Evolutionary conservation across 2,329 filamentous ascomycete genomes (phyloP).

Genomic region (Fusarium subglutinans): DNA sequence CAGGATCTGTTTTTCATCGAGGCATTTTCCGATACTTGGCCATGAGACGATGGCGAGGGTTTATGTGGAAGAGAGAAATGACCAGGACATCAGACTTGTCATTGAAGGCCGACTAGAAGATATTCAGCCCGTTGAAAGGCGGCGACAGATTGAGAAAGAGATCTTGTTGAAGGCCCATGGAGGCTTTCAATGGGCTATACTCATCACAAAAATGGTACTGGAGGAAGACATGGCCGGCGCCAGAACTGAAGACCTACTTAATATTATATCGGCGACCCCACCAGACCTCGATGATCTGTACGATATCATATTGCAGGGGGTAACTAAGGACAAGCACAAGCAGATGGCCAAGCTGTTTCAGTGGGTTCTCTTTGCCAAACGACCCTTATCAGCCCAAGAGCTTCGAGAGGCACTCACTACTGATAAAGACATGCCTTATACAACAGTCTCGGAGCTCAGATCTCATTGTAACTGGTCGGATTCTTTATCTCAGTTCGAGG

Average conservation of each 20-base stretch:
- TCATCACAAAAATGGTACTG: background rate
- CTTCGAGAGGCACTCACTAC: background rate
- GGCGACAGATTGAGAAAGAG: background rate
- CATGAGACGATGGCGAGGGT: background rate
- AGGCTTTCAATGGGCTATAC: background rate
- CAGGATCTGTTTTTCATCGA: background rate
- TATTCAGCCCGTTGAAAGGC: rapidly evolving
- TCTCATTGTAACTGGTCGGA: background rate
- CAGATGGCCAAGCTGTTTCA: background rate
- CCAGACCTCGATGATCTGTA: background rate
- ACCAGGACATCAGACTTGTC: background rate
- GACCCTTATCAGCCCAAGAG: background rate
- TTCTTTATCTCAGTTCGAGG: rapidly evolving
- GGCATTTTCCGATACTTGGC: background rate
- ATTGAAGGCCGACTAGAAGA: background rate
- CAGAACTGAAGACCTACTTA: background rate
- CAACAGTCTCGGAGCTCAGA: background rate
- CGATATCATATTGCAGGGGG: background rate
- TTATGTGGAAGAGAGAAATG: background rate
- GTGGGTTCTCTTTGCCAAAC: background rate
- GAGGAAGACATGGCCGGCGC: background rate
- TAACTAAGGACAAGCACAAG: rapidly evolving
- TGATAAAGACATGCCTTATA: background rate
- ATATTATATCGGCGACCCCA: background rate
- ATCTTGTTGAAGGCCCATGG: background rate